Base-by-base conservation (phyloP, 2,329 filamentous ascomycete genomes). In the Pseudogymnoascus sp. region DNA sequence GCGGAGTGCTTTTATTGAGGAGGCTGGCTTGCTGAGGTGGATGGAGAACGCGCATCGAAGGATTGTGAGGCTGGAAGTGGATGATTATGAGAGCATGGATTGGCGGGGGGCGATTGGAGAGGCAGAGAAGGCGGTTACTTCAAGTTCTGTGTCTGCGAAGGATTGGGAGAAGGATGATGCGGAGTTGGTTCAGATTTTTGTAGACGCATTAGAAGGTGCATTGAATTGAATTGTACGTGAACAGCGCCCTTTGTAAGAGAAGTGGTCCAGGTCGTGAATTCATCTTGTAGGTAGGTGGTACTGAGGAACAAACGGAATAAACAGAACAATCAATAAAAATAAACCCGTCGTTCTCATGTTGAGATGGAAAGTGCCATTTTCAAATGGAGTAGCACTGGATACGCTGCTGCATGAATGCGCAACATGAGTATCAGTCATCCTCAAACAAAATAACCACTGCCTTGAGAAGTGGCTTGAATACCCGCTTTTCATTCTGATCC, bases 41-140 rank as follows among this genome's bases (percentile, higher is more conserved):
- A 67, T 66, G 66, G 12, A 66, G 31, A 66, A 21, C 46, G 66
- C 62, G 23, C 66, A 65, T 59, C 31, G 62, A 25, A 66, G 42
- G 46, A 42, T 65, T 46, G 60, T 66, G 4, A 53, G 63, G 38
- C 56, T 65, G 59, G 65, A 65, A 18, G 63, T 67, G 2, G 61
- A 66, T 8, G 38, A 60, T 25, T 64, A 64, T 62, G 63, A 64
- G 60, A 62, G 60, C 16, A 42, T 49, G 23, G 36, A 31, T 37
- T 63, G 23, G 64, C 9, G 43, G 3, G 36, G 23, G 37, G 64
- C 62, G 11, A 65, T 65, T 43, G 56, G 23, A 25, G 64, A 65
- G 25, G 62, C 64, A 6, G 34, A 65, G 62, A 62, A 63, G 56
- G 59, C 62, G 56, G 7, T 1, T 7, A 18, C 2, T 31, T 46